phyloP scores from a whole-genome alignment of 1,139 yeast species.

The Lodderomyces beijingensis region DNA sequence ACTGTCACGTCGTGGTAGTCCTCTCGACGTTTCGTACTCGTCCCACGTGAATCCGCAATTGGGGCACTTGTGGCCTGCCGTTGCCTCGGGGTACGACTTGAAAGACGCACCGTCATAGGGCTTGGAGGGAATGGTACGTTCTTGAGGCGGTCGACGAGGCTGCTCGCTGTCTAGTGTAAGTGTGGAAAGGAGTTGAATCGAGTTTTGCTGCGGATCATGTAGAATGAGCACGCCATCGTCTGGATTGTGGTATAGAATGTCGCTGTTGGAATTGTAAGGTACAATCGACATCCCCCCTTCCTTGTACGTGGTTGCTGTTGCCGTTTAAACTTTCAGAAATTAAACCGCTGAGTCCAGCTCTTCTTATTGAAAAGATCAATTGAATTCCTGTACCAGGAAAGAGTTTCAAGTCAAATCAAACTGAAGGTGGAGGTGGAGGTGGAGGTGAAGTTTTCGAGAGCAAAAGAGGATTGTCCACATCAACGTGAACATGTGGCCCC shows the following conservation, averaged over 20 bases:
- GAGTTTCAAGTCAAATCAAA: too few relatives aligned
- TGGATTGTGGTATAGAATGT: conserved; percentile 35
- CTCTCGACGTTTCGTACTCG: conserved; percentile 8
- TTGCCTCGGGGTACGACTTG: conserved; percentile 4
- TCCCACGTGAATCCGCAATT: conserved; percentile 39
- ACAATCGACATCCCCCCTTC: conserved; percentile 31
- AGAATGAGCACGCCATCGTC: conserved; percentile 40
- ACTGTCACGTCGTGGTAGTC: neutral
- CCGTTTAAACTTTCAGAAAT: too few relatives aligned
- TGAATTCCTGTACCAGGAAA: too few relatives aligned
- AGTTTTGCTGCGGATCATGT: conserved; percentile 38
- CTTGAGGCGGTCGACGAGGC: neutral
- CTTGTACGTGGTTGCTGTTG: too few relatives aligned
- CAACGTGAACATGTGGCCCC: too few relatives aligned
- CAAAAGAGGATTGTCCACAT: too few relatives aligned
- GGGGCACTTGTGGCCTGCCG: conserved; percentile 27
- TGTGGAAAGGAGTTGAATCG: conserved; percentile 30
- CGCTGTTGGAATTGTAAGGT: conserved; percentile 31
- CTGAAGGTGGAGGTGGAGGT: too few relatives aligned
- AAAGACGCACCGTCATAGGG: neutral
- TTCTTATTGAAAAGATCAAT: too few relatives aligned
- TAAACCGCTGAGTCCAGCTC: too few relatives aligned
- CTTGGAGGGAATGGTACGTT: neutral
- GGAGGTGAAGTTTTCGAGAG: too few relatives aligned
- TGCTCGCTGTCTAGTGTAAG: conserved; percentile 8